Percentiles rank a stretch among this genome's conserved stretches.
These are phyloP conservation scores for Porcisia hertigi DNA, from an alignment of 208 protist species.

Conservation along the genomic window DNA sequence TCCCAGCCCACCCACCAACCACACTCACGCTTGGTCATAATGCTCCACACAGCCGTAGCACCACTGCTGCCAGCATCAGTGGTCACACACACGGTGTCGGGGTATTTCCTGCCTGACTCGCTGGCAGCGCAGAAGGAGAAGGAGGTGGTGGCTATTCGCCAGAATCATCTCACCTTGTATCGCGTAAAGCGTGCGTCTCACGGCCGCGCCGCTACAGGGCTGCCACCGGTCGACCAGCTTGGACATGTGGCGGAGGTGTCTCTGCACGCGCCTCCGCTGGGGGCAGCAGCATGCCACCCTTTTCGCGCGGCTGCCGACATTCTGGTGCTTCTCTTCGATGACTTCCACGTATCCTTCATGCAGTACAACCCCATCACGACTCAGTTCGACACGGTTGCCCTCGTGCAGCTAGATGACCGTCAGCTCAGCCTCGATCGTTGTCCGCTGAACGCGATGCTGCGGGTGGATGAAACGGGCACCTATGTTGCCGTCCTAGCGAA, in stretches of 20 bases:
- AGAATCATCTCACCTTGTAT: slow-evolving; percentile 81
- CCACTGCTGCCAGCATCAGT: slow-evolving; percentile 71
- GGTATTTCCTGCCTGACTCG: slow-evolving; percentile 53
- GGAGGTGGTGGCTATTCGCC: slow-evolving; percentile 64
- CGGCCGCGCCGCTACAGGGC: slow-evolving; percentile 5
- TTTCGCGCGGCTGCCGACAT: slow-evolving; percentile 54
- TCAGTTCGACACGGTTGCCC: slow-evolving; percentile 69
- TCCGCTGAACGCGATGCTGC: slow-evolving; percentile 63
- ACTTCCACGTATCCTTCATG: slow-evolving; percentile 86
- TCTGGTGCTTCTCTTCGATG: slow-evolving; percentile 77
- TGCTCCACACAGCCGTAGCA: slow-evolving; percentile 56
- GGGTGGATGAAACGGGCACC: slow-evolving; percentile 61
- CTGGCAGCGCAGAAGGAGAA: slow-evolving; percentile 30
- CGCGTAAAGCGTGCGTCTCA: not conserved
- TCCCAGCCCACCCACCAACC: not conserved
- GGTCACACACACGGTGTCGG: slow-evolving; percentile 78
- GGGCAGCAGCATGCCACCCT: slow-evolving; percentile 57
- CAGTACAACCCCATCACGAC: slow-evolving; percentile 59
- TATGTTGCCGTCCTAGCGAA: slow-evolving; percentile 72
- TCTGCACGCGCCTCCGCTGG: slow-evolving; percentile 69
- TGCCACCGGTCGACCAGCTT: slow-evolving; percentile 19
- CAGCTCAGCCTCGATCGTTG: slow-evolving; percentile 44
- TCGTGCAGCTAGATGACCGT: slow-evolving; percentile 84
- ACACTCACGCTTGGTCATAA: not conserved
- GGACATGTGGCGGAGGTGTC: slow-evolving; percentile 46